Base-by-base conservation (phyloP, 1,284 basidiomycete genomes). In the Sporisorium graminicola region DNA sequence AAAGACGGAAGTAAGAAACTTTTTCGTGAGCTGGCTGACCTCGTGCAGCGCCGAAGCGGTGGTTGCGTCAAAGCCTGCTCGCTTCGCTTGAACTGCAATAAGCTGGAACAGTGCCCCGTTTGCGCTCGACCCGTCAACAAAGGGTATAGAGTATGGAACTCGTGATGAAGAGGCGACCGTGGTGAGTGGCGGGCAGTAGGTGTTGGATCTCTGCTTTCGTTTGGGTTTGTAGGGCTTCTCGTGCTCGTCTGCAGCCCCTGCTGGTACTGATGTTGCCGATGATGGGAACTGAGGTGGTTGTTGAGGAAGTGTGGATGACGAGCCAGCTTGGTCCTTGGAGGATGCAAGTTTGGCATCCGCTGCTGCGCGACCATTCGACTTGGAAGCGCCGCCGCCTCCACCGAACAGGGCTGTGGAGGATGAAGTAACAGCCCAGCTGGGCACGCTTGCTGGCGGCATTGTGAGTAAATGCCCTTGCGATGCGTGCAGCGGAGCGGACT, bases 1-100 rank as follows among this genome's bases (percentile, higher is more conserved):
- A 31, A 72, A 76, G 7, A 76, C 65, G 10, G 68, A 72, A 27
- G 69, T 68, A 35, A 76, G 47, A 24, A 76, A 76, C 37, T 71
- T 71, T 20, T 72, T 66, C 18, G 65, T 58, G 10, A 76, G 65
- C 35, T 76, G 74, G 5, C 50, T 57, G 35, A 76, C 59, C 62
- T 76, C 58, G 44, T 76, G 65, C 46, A 76, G 43, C 10, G 74
- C 74, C 16, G 68, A 72, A 14, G 61, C 55, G 1, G 68, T 68
- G 1, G 77, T 61, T 0, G 74, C 72, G 13, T 65, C 67, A 22
- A 72, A 79, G 9, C 79, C 79, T 1, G 55, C 61, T 5, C 59
- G 65, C 13, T 50, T 58, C 1, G 79, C 65, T 24, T 72, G 64
- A 8, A 55, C 44, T 2, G 75, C 79, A 26, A 78, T 72, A 14